phyloP scores from a whole-genome alignment of 2,329 filamentous ascomycete genomes.

The Cladosporium sp. region DNA sequence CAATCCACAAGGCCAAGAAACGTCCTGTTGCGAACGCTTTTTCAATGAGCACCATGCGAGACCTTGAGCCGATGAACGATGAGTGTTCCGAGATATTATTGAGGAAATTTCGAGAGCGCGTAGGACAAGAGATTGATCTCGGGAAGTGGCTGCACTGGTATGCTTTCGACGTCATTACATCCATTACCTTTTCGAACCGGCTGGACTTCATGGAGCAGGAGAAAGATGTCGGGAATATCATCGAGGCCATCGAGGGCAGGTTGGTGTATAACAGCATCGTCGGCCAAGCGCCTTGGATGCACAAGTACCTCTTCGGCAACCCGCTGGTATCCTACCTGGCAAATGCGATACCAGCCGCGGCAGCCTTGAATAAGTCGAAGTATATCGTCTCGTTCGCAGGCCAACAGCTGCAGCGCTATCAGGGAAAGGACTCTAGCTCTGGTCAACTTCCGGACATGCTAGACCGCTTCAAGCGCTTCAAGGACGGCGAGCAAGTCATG shows the following conservation, averaged over 20 bases:
- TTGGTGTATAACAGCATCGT: slow-evolving; percentile 28
- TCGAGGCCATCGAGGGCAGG: slow-evolving; percentile 20
- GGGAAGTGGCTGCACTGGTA: slow-evolving; percentile 30
- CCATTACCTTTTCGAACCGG: slow-evolving; percentile 28
- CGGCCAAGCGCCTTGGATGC: slow-evolving; percentile 27
- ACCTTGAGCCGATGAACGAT: slow-evolving; percentile 31
- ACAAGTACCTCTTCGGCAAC: slow-evolving; percentile 29
- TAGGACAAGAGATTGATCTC: slow-evolving; percentile 26
- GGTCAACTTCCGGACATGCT: slow-evolving; percentile 26
- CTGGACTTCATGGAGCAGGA: slow-evolving; percentile 27
- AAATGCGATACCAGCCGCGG: slow-evolving; percentile 23
- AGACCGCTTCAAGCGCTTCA: slow-evolving; percentile 27
- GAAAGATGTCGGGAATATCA: slow-evolving; percentile 22
- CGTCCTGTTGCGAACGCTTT: slow-evolving; percentile 28
- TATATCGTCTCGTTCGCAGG: slow-evolving; percentile 29
- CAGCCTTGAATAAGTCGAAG: slow-evolving; percentile 25
- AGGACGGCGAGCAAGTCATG: slow-evolving; percentile 28
- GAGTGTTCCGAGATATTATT: slow-evolving; percentile 27
- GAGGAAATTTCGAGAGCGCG: slow-evolving; percentile 22
- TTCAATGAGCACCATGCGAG: slow-evolving; percentile 26
- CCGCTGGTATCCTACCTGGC: slow-evolving; percentile 21
- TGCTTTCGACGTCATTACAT: slow-evolving; percentile 29
- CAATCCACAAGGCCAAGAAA: slow-evolving; percentile 43
- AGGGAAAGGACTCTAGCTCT: slow-evolving; percentile 20
- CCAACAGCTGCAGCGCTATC: slow-evolving; percentile 25